Base-by-base conservation (phyloP, 176 grass and related monocot genomes). In the Chrysopogon serrulatus region DNA sequence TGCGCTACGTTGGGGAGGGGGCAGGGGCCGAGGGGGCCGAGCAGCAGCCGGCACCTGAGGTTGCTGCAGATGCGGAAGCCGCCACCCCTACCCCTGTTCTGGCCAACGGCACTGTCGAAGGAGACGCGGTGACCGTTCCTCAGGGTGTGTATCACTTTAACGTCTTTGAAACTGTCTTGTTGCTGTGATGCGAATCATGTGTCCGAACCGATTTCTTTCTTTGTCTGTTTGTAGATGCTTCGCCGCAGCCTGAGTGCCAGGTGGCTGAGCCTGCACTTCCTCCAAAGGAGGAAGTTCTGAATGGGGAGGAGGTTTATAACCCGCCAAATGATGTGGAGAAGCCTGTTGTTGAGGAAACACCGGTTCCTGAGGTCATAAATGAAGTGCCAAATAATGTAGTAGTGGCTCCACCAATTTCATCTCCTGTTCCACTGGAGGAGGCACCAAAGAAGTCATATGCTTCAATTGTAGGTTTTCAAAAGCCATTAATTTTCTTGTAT, bases 401-500 rank as follows among this genome's bases (percentile, higher is more conserved):
- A 53, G 85, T 66, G 34, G 39, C 53, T 36, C 33, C 44, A 10
- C 74, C 63, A 5, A 82, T 59, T 79, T 61, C 83, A 17, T 36
- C 85, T 56, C 23, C 77, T 43, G 53, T 28, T 78, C 70, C 51
- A 19, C 71, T 66, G 0, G 88, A 96, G 39, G 93, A 94, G 75
- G 86, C 84, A 37, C 97, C 93, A 14, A 99, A 96, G 76, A 96
- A 99, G 84, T 99, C 97, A 0, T 99, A 96, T 75, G 91, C 93
- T 82, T 99, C 93, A 16, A 99, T 99, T 82, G 97, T 99, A 94
- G 23, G 93, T 90, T 71, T 86, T 32, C 3, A 12, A 37, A 68
- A 49, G 3, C 32, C 67, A 6, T 34, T 62, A 45, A 18, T 44
- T 73, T 68, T 13, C n/a, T 27, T 79, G 1, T 32, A 54, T 30